Conservation (phyloP, 164 flowering plant genomes). For the Hamamelis virginiana region DNA sequence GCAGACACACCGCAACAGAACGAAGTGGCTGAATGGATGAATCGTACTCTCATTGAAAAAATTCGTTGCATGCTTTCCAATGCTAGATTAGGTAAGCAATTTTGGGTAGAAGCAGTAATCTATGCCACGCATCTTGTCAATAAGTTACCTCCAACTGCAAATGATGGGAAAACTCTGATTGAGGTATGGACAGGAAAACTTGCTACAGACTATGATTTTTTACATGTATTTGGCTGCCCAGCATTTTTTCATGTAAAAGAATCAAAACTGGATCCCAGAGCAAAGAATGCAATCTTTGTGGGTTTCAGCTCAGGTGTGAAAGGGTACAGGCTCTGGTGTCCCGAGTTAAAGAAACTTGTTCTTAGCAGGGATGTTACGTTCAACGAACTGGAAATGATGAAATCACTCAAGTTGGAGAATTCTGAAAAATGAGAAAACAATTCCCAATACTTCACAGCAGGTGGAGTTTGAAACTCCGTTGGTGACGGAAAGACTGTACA, state of each 20-base stretch:
- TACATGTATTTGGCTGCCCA: background rate
- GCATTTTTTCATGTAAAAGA: background rate
- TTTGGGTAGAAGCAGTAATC: slow-evolving; percentile 10
- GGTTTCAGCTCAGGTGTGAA: background rate
- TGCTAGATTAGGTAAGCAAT: slow-evolving; percentile 18
- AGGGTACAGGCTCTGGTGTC: background rate
- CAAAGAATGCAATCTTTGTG: slow-evolving; percentile 11
- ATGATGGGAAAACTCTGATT: slow-evolving; percentile 1
- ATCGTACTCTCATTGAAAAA: slow-evolving; percentile 16
- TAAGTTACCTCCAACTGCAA: background rate
- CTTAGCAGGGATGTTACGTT: too few species aligned
- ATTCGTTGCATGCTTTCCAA: slow-evolving; percentile 21
- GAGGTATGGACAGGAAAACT: slow-evolving; percentile 10
- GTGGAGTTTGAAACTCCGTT: too few species aligned
- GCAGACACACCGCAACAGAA: slow-evolving; percentile 15
- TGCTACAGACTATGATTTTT: slow-evolving; percentile 1
- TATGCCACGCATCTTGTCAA: slow-evolving; percentile 12
- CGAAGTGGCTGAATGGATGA: slow-evolving; percentile 11
- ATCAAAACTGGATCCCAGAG: slow-evolving; percentile 9
- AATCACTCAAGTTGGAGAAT: too few species aligned
- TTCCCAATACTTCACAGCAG: too few species aligned
- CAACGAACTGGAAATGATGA: too few species aligned
- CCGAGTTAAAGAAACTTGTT: background rate
- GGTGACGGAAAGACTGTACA: too few species aligned
- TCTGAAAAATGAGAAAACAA: too few species aligned